phyloP scores from a whole-genome alignment of 177 flowering plant genomes.

The Vitis hybrid region DNA sequence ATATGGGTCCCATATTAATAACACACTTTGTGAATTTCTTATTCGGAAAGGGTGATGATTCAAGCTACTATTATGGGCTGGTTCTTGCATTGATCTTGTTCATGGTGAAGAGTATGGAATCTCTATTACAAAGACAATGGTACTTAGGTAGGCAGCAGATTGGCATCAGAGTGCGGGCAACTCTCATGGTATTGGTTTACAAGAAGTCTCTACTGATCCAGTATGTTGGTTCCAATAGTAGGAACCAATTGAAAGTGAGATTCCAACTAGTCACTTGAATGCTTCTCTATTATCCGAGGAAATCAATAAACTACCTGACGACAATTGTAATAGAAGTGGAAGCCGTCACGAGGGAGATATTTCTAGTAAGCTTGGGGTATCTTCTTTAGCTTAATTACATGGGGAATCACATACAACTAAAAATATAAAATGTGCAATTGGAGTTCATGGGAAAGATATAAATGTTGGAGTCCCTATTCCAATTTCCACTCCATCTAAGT shows the following conservation, averaged over 20 bases:
- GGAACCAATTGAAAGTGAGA: slow-evolving; percentile 20
- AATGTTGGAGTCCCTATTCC: slow-evolving; percentile 10
- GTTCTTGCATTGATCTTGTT: slow-evolving; percentile 66
- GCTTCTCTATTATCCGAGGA: too few relatives aligned
- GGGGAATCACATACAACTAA: too few relatives aligned
- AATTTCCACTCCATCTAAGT: slow-evolving; percentile 18
- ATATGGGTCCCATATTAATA: slow-evolving; percentile 72
- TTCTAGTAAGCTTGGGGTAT: too few relatives aligned
- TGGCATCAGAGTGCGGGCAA: slow-evolving; percentile 63
- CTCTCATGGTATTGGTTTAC: slow-evolving; percentile 57
- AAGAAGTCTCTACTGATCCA: slow-evolving; percentile 51
- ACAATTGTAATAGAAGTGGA: too few relatives aligned
- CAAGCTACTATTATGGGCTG: slow-evolving; percentile 50
- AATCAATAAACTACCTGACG: too few relatives aligned
- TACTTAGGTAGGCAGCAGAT: slow-evolving; percentile 75
- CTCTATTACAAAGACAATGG: slow-evolving; percentile 80
- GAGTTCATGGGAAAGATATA: neutral
- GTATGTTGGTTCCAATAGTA: slow-evolving; percentile 43
- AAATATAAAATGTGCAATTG: too few relatives aligned
- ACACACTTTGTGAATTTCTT: slow-evolving; percentile 65
- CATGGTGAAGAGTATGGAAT: slow-evolving; percentile 66
- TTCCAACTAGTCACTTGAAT: too few relatives aligned
- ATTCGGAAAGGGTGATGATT: slow-evolving; percentile 34
- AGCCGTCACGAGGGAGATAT: too few relatives aligned
- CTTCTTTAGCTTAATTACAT: too few relatives aligned